These are phyloP conservation scores for Calonectria pauciramosa DNA, from an alignment of 2,329 filamentous ascomycete species.

Conservation along the genomic window DNA sequence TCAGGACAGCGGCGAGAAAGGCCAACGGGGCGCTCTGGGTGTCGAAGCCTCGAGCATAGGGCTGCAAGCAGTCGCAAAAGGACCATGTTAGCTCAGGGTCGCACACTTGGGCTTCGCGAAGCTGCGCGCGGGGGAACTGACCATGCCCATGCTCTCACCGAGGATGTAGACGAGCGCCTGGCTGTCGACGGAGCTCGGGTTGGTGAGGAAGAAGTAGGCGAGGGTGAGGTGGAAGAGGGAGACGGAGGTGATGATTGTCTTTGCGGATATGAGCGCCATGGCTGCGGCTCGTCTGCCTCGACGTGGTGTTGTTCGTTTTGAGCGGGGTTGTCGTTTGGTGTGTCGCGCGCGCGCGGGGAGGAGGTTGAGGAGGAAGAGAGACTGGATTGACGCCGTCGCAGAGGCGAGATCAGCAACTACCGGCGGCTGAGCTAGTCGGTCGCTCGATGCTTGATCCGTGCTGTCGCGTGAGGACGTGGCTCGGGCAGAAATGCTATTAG, in stretches of 20 bases:
- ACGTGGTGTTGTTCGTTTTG: background rate
- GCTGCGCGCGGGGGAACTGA: slow-evolving; percentile 55
- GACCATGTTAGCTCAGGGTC: background rate
- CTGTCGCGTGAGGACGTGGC: slow-evolving; percentile 21
- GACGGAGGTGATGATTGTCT: slow-evolving; percentile 84
- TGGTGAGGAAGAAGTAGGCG: slow-evolving; percentile 85
- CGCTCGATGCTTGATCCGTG: slow-evolving; percentile 8
- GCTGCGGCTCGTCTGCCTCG: slow-evolving; percentile 37
- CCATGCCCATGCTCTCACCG: slow-evolving; percentile 86
- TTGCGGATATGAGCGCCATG: slow-evolving; percentile 87
- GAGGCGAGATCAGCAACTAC: background rate
- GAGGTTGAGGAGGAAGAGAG: background rate
- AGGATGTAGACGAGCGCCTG: slow-evolving; percentile 86
- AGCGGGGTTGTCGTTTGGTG: background rate
- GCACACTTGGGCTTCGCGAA: background rate
- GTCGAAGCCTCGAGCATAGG: slow-evolving; percentile 75
- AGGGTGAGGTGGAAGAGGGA: slow-evolving; percentile 88
- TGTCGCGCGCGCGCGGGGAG: background rate
- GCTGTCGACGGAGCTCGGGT: slow-evolving; percentile 79
- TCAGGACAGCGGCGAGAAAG: slow-evolving; percentile 78
- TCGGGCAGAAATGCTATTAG: slow-evolving; percentile 3
- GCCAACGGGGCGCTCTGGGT: slow-evolving; percentile 78
- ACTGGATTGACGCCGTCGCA: background rate
- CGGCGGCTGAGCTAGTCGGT: slow-evolving; percentile 4
- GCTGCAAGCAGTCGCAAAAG: slow-evolving; percentile 28